A percentile compares a stretch with the other conserved stretches of the same genome.
Evolutionary conservation across 805 yeast genomes (phyloP).

Genomic region (Candida methanosorbosa): DNA sequence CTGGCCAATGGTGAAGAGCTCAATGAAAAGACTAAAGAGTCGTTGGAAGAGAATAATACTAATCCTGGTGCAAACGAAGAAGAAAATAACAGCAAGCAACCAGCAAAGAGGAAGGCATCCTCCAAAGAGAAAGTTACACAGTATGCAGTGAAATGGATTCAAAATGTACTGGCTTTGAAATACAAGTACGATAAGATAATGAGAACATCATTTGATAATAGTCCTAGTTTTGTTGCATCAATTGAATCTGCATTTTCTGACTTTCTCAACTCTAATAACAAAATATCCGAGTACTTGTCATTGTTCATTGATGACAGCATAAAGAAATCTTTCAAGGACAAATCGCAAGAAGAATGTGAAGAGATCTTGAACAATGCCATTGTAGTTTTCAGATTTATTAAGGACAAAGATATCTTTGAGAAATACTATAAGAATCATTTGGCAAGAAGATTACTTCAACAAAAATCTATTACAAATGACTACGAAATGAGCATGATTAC

Average conservation of each 20-base stretch:
- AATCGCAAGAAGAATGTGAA: conserved; percentile 36
- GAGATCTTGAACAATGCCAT: conserved; percentile 46
- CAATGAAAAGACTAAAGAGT: conserved; percentile 18
- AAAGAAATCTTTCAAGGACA: conserved; percentile 39
- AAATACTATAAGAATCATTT: conserved; percentile 77
- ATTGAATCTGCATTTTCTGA: conserved; percentile 55
- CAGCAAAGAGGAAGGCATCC: conserved; percentile 10
- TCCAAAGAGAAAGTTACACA: conserved; percentile 30
- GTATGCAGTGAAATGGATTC: conserved; percentile 64
- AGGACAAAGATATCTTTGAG: conserved; percentile 83
- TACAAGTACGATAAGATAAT: conserved; percentile 42
- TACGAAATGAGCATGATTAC: conserved; percentile 63
- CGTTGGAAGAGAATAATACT: conserved; percentile 10
- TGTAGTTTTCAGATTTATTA: conserved; percentile 54
- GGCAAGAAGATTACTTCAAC: conserved; percentile 65
- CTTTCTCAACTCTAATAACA: conserved; percentile 43
- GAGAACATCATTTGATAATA: conserved; percentile 37
- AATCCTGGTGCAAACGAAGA: neutral
- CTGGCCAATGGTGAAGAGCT: conserved; percentile 35
- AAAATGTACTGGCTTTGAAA: conserved; percentile 42
- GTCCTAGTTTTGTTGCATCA: conserved; percentile 41
- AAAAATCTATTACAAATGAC: conserved; percentile 39
- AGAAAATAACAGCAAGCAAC: conserved; percentile 4
- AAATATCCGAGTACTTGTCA: conserved; percentile 46
- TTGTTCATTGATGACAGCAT: conserved; percentile 50